These are phyloP conservation scores for Naumovozyma dairenensis DNA, from an alignment of 805 yeast species.

Conservation along the genomic window DNA sequence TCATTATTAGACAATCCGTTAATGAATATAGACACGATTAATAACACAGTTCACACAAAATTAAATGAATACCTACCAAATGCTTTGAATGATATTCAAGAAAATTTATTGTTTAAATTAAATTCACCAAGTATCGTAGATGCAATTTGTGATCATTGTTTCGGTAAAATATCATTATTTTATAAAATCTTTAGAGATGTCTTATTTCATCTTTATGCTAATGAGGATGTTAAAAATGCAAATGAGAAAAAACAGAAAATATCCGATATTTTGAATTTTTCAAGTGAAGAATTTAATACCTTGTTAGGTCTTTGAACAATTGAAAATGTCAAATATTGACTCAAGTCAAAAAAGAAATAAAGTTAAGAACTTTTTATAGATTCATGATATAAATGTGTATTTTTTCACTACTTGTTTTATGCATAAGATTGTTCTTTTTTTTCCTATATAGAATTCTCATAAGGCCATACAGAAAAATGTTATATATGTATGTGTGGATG, in stretches of 20 bases:
- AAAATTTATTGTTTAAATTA: slow-evolving; percentile 43
- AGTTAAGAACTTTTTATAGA: not conserved
- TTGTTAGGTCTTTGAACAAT: slow-evolving; percentile 58
- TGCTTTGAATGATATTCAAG: slow-evolving; percentile 52
- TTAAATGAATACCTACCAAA: slow-evolving; percentile 37
- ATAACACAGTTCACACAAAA: slow-evolving; percentile 38
- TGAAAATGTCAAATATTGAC: too few relatives aligned
- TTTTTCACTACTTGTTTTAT: too few relatives aligned
- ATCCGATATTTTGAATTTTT: slow-evolving; percentile 18
- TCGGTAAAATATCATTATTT: slow-evolving; percentile 37
- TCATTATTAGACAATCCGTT: slow-evolving; percentile 52
- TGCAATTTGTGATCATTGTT: slow-evolving; percentile 42
- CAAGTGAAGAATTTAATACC: slow-evolving; percentile 47
- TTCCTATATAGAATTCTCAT: too few relatives aligned
- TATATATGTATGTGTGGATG: too few relatives aligned
- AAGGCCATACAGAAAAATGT: too few relatives aligned
- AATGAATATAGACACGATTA: slow-evolving; percentile 36
- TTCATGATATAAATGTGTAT: not conserved
- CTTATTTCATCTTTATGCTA: slow-evolving; percentile 29
- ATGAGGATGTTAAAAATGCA: too few relatives aligned
- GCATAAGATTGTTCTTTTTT: too few relatives aligned
- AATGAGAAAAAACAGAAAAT: slow-evolving; percentile 15
- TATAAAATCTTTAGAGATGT: slow-evolving; percentile 32
- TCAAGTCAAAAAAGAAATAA: not conserved
- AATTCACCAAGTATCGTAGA: slow-evolving; percentile 56